A percentile compares a stretch with the other conserved stretches of the same genome.
Evolutionary conservation across 495 filamentous ascomycete genomes (phyloP).

Genomic region (Pyrenula aspistea): DNA sequence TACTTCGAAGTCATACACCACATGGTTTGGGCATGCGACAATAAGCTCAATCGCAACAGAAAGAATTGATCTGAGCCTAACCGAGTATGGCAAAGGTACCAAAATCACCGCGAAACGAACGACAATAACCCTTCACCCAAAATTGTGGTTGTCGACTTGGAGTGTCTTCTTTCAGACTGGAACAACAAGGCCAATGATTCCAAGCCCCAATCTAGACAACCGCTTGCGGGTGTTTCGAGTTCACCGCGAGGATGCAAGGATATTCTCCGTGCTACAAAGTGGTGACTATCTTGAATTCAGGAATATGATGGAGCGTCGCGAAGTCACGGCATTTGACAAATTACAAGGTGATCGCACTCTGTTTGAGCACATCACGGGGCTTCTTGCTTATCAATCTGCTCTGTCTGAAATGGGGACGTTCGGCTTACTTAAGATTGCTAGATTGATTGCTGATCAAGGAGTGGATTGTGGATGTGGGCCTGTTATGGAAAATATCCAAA

Average conservation of each 20-base stretch:
- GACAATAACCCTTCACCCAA: not conserved
- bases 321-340: not conserved
- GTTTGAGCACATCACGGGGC: too few relatives aligned
- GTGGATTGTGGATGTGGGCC: not conserved
- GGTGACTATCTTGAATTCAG: not conserved
- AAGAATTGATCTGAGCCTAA: not conserved
- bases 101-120: not conserved
- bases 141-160: not conserved
- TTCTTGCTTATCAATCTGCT: too few relatives aligned
- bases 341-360: too few relatives aligned
- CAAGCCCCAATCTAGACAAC: not conserved
- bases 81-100: not conserved
- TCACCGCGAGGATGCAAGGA: not conserved
- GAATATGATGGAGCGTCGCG: not conserved
- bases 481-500: not conserved
- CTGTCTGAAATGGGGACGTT: too few relatives aligned
- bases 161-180: not conserved
- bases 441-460: not conserved
- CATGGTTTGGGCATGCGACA: not conserved
- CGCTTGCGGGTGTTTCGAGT: not conserved
- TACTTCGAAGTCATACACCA: not conserved
- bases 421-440: not conserved
- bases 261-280: not conserved
- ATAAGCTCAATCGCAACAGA: not conserved
- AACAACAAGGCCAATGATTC: not conserved